Percentiles rank a stretch among this genome's conserved stretches.
phyloP scores from a whole-genome alignment of 2,329 filamentous ascomycete genomes.

The Sclerotinia glacialis region DNA sequence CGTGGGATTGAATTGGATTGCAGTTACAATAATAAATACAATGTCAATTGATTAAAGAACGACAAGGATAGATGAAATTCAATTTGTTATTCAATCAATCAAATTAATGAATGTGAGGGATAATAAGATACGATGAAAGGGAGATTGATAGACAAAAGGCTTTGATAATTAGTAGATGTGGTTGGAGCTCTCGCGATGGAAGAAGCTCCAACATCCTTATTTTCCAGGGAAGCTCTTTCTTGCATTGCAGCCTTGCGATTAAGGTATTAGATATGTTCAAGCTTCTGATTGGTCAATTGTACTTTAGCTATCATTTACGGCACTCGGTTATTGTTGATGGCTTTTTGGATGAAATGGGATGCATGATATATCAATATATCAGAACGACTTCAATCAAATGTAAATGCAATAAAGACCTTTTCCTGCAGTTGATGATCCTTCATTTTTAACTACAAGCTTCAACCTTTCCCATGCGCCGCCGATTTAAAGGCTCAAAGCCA shows the following conservation, averaged over 20 bases:
- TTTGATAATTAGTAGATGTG: neutral
- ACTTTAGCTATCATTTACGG: neutral
- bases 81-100: neutral
- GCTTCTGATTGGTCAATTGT: neutral
- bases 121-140: neutral
- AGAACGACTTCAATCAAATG: neutral
- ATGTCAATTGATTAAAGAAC: neutral
- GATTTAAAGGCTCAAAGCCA: constrained; percentile 2
- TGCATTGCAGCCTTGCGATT: neutral
- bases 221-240: neutral
- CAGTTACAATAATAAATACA: neutral
- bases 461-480: neutral
- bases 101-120: neutral
- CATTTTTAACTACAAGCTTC: neutral
- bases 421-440: neutral
- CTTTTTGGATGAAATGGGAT: neutral
- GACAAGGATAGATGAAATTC: neutral
- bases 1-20: neutral
- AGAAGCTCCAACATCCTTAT: neutral
- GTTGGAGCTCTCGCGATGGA: neutral
- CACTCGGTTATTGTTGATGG: neutral
- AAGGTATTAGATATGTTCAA: neutral
- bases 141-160: neutral
- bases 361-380: neutral
- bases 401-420: neutral